Conservation (phyloP, 176 grass and related monocot genomes). For the Hsuehochloa calcarea region DNA sequence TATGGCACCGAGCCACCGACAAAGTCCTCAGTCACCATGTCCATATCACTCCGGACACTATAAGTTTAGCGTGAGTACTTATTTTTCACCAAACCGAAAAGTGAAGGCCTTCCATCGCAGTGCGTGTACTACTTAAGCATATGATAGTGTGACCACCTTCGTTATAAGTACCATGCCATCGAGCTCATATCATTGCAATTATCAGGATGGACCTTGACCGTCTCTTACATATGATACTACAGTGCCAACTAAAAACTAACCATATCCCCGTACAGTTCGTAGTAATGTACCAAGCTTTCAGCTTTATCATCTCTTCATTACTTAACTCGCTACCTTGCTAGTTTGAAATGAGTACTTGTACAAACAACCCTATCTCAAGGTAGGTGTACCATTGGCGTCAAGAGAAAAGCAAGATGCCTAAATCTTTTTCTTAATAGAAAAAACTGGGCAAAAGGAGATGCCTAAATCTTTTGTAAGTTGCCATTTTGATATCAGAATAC, state of each 20-base stretch:
- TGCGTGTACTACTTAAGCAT: neutral
- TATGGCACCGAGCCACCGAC: constrained; percentile 1
- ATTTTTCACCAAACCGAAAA: neutral
- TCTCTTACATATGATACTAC: neutral
- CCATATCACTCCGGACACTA: neutral
- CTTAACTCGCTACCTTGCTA: neutral
- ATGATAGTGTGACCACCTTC: neutral
- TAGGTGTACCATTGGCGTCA: constrained; percentile 39
- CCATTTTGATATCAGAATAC: constrained; percentile 13
- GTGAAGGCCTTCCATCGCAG: neutral
- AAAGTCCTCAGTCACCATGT: neutral
- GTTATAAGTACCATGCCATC: neutral
- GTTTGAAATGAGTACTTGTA: constrained; percentile 9
- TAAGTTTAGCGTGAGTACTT: neutral
- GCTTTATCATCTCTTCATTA: constrained; percentile 5
- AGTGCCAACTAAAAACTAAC: constrained; percentile 9
- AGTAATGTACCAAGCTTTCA: neutral
- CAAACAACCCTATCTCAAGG: constrained; percentile 10
- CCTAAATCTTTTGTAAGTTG: constrained; percentile 5
- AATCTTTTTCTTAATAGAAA: neutral
- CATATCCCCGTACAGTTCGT: neutral
- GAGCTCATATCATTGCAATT: neutral
- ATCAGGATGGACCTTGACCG: neutral
- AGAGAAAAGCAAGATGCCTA: constrained; percentile 24
- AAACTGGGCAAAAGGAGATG: constrained; percentile 19